Evolutionary conservation across 495 filamentous ascomycete genomes (phyloP).

Genomic region (Penicillium taxi): DNA sequence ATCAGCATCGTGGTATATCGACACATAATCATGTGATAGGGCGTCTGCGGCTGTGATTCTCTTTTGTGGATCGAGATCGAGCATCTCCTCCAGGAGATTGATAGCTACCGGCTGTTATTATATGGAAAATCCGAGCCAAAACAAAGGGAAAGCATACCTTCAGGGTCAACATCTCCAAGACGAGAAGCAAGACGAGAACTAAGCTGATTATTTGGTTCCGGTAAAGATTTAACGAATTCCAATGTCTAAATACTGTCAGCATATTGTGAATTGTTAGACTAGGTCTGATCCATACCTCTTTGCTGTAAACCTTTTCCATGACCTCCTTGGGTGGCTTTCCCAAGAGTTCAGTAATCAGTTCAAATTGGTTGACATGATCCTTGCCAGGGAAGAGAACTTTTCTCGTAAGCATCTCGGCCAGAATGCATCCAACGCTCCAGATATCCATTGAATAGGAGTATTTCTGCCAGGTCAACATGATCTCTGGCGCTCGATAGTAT

Average conservation of each 20-base stretch:
- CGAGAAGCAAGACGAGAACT: neutral
- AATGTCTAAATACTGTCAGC: neutral
- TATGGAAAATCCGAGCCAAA: neutral
- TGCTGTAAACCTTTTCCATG: constrained; percentile 7
- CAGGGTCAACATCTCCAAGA: constrained; percentile 4
- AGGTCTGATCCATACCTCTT: constrained; percentile 1
- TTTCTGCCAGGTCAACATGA: constrained; percentile 65
- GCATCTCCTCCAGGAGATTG: constrained; percentile 83
- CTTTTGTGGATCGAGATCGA: constrained; percentile 83
- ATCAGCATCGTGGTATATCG: constrained; percentile 82
- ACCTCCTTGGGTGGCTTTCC: constrained; percentile 71
- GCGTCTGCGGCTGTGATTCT: constrained; percentile 69
- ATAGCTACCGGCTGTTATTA: constrained; percentile 47
- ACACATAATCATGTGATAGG: constrained; percentile 74
- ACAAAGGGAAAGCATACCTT: constrained; percentile 6
- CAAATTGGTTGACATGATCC: constrained; percentile 92
- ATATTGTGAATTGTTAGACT: neutral
- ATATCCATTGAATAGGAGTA: constrained; percentile 94
- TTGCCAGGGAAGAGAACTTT: constrained; percentile 90
- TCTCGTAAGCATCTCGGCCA: constrained; percentile 90
- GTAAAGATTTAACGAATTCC: neutral
- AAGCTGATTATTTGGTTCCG: no score
- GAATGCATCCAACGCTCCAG: constrained; percentile 92
- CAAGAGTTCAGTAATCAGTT: constrained; percentile 84
- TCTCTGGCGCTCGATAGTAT: constrained; percentile 50